Base-by-base conservation (phyloP, 768 basidiomycete species). In the Cubamyces sp. region DNA sequence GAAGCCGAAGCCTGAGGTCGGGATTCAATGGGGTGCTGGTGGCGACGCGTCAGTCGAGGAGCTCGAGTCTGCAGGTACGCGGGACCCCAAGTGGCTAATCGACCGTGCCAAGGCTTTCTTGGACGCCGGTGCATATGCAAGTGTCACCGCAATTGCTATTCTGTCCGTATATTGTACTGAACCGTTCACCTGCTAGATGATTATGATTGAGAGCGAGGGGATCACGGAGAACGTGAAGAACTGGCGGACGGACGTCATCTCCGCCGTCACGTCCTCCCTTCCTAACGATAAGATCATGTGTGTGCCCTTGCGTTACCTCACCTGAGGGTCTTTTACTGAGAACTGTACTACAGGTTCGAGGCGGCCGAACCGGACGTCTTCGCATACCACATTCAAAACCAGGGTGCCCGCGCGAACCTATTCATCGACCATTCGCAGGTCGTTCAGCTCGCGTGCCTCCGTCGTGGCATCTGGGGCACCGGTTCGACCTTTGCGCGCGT, bases 191-290 rank as follows among this genome's bases (percentile, higher is more conserved):
- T 14, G 6, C 52, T 65, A 81, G 70, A 78, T 78, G 71, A 75
- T 80, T 47, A 77, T 79, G 79, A 81, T 80, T 50, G 79, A 81
- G 64, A 78, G 76, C 57, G 80, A 79, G 60, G 78, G 79, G 14
- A 80, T 81, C 65, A 80, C 79, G 0, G 79, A 81, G 66, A 81
- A 81, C 67, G 79, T 81, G 28, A 67, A 71, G 42, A 66, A 60
- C 16, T 79, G 75, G 77, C 74, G 77, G 7, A 79, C 76, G 49
- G 79, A 81, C 62, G 78, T 75, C 40, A 79, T 81, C 51, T 78
- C 77, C 25, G 72, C 72, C 11, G 77, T 81, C 41, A 76, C 74
- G 28, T 74, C 75, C 39, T 73, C 70, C 5, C 72, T 81, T 6
- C 79, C 78, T 9, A 72, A 74, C 45, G 75, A 78, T 42, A 78